Conservation (phyloP, 768 basidiomycete species). For the Rhodotorula toruloides region DNA sequence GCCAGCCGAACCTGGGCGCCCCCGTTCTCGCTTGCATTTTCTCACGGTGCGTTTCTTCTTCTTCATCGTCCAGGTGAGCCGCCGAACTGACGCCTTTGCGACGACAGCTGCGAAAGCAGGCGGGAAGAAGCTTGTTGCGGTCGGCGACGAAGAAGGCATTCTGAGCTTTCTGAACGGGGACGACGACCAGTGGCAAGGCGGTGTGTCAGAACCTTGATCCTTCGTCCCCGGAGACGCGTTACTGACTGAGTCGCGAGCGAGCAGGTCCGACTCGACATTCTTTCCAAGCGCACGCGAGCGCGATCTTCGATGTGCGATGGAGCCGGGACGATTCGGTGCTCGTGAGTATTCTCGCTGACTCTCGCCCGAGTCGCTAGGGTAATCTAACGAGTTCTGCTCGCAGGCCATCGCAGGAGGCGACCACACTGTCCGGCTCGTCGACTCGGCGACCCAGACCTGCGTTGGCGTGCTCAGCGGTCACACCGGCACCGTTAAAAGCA, state of each 20-base stretch:
- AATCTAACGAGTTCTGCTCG: fast-evolving
- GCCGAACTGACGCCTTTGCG: background rate
- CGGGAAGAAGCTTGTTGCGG: slow-evolving; percentile 37
- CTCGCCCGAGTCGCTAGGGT: too few species aligned
- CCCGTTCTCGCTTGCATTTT: slow-evolving; percentile 42
- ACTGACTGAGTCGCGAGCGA: background rate
- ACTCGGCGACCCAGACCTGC: slow-evolving; percentile 35
- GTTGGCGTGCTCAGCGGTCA: slow-evolving; percentile 40
- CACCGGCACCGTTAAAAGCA: slow-evolving; percentile 42
- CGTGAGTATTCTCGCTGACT: slow-evolving; percentile 16
- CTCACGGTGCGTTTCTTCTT: slow-evolving; percentile 29
- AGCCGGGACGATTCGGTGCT: slow-evolving; percentile 39
- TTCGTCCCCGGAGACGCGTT: background rate
- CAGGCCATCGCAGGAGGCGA: slow-evolving; percentile 45
- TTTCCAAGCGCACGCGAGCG: slow-evolving; percentile 42
- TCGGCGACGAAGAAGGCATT: slow-evolving; percentile 42
- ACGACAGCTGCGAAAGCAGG: slow-evolving; percentile 36
- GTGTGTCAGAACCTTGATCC: slow-evolving; percentile 1
- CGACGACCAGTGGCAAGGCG: slow-evolving; percentile 27
- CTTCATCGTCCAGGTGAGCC: fast-evolving
- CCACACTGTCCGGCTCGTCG: slow-evolving; percentile 38
- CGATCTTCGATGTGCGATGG: slow-evolving; percentile 45
- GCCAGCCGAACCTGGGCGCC: slow-evolving; percentile 37
- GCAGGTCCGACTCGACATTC: slow-evolving; percentile 28
- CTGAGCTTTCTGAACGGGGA: slow-evolving; percentile 41